Evolutionary conservation across 129 eudicot genomes (phyloP), one percentile per base, ranked within the genome.

Genomic region (Centaurea solstitialis): DNA sequence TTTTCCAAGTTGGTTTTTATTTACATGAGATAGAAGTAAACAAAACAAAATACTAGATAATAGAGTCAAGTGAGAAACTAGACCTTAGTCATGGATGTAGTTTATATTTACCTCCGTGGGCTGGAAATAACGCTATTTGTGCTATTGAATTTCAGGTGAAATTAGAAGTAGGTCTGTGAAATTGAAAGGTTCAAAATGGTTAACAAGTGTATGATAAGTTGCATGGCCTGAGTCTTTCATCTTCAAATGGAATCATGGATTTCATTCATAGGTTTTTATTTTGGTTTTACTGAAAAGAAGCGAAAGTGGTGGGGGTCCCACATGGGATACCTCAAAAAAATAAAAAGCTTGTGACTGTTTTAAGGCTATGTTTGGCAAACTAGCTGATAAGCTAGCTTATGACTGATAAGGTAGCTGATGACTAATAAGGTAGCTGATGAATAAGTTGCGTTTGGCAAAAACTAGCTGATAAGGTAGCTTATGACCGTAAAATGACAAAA

Each of bases 1-100:
- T 70, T 20, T 79, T n/a, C 17, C 38, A 30, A 7, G 47, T 75
- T 75, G 40, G 69, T 59, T 53, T 17, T 75, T 76, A 61, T 68
- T 21, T 64, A 35, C 22, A 39, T 18, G 37, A 59, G 20, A 18
- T 21, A 37, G 39, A 35, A 79, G 39, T 70, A 53, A 79, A 78
- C 23, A 13, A 70, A 79, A 45, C 67, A 50, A 45, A 23, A 35
- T 43, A 9, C 30, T 4, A 70, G 35, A 38, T 67, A 15, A 70
- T 18, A 26, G 43, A 66, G 33, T 39, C 24, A 15, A 21, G 53
- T 69, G 75, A 5, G 70, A 50, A 69, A 79, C 70, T 79, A 7
- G 38, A 30, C 24, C 38, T 79, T 57, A 79, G 28, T 59, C 80
- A 61, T 66, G 74, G 8, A 40, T 39, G 24, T 40, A 23, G 40